Base-by-base conservation (phyloP, 371 early-diverging fungal genomes). In the Mortierella sp. region DNA sequence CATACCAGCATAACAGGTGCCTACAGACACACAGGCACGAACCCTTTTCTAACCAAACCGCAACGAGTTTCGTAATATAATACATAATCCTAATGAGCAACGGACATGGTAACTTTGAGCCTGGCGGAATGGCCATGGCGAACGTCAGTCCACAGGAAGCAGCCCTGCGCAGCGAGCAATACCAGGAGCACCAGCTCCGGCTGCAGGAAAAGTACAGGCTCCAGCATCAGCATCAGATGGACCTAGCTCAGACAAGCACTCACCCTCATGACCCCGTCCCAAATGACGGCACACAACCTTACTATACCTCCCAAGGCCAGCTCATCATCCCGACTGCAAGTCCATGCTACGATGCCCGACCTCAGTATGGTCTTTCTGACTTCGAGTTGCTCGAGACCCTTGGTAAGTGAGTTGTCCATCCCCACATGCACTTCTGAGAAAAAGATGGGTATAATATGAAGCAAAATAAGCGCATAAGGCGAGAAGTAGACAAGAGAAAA, bases 331-430 rank as follows among this genome's bases (percentile, higher is more conserved):
- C 72, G n/a, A 48, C 27, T 21, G 43, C 49, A 21, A 72, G 73
- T 30, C 67, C 73, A 43, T 72, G 59, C 55, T 72, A 66, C 46
- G 58, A 72, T 23, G 56, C 73, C 42, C 47, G 59, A 47, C 73
- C 73, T 1, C 61, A 65, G 56, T 72, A 66, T 27, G 63, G 63
- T 32, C 73, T 72, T 28, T 57, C 63, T n/a, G 89, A 91, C 61
- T 90, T 84, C 70, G 84, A 87, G 53, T 70, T 91, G 32, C 70
- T 87, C 56, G 88, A 90, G 70, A 91, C 91, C 17, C 79, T 91
- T 48, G 91, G 91, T 89, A 87, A 60, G 65, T n/a, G n/a, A n/a
- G n/a, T n/a, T n/a, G n/a, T n/a, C n/a, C n/a, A n/a, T n/a, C n/a
- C n/a, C n/a, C n/a, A n/a, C n/a, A n/a, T n/a, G n/a, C n/a, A n/a